phyloP scores from a whole-genome alignment of 768 basidiomycete genomes.

The Tricholoma hemisulphureum region DNA sequence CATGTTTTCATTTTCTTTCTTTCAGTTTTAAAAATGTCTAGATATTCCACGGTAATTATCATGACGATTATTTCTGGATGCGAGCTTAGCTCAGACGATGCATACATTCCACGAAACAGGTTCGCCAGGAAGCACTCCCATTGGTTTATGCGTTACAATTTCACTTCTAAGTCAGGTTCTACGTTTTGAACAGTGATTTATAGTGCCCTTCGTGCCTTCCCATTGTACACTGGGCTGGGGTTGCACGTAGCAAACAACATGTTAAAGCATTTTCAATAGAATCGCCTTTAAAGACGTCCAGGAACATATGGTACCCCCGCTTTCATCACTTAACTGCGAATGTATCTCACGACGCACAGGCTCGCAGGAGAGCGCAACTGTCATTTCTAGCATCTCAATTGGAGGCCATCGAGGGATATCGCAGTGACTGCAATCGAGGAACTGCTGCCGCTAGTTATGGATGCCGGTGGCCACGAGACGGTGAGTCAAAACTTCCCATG shows the following conservation, averaged over 20 bases:
- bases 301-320: conserved; percentile 1
- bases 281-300: neutral
- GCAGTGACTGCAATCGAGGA: no score
- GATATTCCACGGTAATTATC: conserved; percentile 16
- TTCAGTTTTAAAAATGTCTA: neutral
- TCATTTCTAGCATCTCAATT: conserved; percentile 22
- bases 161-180: no score
- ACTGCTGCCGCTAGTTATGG: conserved; percentile 19
- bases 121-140: conserved; percentile 10
- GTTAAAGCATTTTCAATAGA: conserved; percentile 1
- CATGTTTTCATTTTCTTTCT: no score
- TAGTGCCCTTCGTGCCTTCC: conserved; percentile 22
- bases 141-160: no score
- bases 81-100: conserved; percentile 12
- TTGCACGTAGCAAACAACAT: conserved; percentile 5
- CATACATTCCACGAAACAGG: conserved; percentile 3
- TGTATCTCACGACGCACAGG: neutral
- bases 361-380: neutral
- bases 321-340: neutral
- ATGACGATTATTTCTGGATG: conserved; percentile 19
- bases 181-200: no score
- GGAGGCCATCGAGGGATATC: conserved; percentile 13
- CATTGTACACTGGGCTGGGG: conserved; percentile 8
- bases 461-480: conserved; percentile 20
- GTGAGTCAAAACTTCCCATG: neutral